phyloP scores from a whole-genome alignment of 75 land plant genomes.

The Sequoia sempervirens region DNA sequence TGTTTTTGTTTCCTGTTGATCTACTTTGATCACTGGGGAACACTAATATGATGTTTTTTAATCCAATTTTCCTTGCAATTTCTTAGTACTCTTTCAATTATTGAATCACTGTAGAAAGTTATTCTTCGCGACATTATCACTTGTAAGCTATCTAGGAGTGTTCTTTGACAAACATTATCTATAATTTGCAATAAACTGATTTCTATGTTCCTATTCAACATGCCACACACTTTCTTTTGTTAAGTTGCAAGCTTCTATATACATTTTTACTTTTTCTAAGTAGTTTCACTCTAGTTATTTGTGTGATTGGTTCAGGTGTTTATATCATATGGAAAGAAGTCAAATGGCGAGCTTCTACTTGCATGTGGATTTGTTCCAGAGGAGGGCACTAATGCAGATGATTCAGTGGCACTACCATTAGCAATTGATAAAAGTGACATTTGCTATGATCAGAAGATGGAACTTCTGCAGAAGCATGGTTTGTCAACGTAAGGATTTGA shows the following conservation, averaged over 20 bases:
- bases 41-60: background rate
- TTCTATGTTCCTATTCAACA: background rate
- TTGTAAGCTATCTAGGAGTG: background rate
- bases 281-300: background rate
- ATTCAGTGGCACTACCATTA: conserved; percentile 59
- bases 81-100: background rate
- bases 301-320: conserved; percentile 53
- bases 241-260: background rate
- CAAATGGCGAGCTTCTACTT: conserved; percentile 81
- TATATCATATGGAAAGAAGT: conserved; percentile 86
- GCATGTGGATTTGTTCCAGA: conserved; percentile 92
- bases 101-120: background rate
- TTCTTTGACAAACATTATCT: background rate
- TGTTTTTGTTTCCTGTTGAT: background rate
- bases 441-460: conserved; percentile 61
- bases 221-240: background rate
- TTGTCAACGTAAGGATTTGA: conserved; percentile 55
- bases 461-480: conserved; percentile 61
- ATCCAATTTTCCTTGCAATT: background rate
- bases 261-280: background rate
- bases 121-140: background rate
- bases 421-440: conserved; percentile 55
- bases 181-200: background rate
- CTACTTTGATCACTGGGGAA: background rate
- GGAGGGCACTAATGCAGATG: conserved; percentile 62